Evolutionary conservation across 208 protist genomes (phyloP), one percentile per base, ranked within the genome.

Genomic region (Leishmania lainsoni): DNA sequence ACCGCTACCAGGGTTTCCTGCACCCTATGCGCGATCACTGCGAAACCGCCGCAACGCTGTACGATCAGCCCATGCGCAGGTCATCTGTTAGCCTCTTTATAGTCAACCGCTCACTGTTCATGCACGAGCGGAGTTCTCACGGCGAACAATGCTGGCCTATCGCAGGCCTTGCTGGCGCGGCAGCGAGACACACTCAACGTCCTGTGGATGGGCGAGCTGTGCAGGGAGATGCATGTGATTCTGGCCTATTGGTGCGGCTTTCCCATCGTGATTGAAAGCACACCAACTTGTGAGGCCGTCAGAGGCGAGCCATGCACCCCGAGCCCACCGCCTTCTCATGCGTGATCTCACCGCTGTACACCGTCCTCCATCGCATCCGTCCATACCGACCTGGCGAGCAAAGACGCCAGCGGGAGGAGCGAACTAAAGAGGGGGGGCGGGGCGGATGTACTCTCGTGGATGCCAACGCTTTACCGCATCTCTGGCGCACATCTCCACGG

Each of bases 1-100:
- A 0, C 49, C 91, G 26, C 82, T 87, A 51, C 69, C 87, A 20
- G 84, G 81, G 58, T 79, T 75, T 90, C 32, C 61, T 69, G 26
- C 35, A 78, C 76, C 17, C 84, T 0, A n/a, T 81, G 6, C 75
- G 79, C 26, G 59, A 56, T 14, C 42, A 82, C 61, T 87, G 69
- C 75, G 72, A 75, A 12, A 45, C 74, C 17, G 81, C 74, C 20
- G 52, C 56, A 10, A 52, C 58, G 22, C 61, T 84, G 16, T 72
- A 77, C 29, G 68, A 80, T 12, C 75, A 49, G 22, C 75, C 75
- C 2, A 4, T 80, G 65, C 39, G 51, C 51, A 39, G 45, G 2
- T 48, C 54, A 5, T 68, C 35, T 26, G 74, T 65, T 29, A 70
- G 56, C 58, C 58, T 80, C 29, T 75, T 72, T 2, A 75, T 71